Evolutionary conservation across 176 grass and related monocot genomes (phyloP).

Genomic region (Rhynchospora tenuis): DNA sequence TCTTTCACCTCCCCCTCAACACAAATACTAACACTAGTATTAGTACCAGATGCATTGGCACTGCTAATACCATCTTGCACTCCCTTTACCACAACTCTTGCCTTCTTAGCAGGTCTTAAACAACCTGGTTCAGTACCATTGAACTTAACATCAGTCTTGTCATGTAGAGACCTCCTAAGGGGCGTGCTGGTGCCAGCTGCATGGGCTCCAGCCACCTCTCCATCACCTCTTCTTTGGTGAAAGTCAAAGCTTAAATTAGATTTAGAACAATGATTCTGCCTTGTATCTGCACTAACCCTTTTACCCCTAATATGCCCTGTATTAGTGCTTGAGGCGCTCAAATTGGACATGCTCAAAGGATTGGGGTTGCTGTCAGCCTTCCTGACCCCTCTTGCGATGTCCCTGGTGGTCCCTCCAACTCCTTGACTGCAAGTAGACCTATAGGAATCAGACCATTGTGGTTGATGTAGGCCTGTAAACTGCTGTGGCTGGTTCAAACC

Average conservation of each 20-base stretch:
- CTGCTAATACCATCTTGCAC: background rate
- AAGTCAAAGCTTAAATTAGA: background rate
- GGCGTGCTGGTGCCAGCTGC: background rate
- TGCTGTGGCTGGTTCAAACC: too few relatives aligned
- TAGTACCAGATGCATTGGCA: background rate
- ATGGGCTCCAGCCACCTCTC: background rate
- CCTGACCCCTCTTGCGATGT: background rate
- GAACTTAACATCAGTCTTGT: background rate
- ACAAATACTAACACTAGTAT: background rate
- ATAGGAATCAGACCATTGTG: too few relatives aligned
- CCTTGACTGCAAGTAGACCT: slow-evolving; percentile 24
- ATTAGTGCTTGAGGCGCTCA: background rate
- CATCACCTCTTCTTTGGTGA: slow-evolving; percentile 1
- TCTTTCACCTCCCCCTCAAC: slow-evolving; percentile 31
- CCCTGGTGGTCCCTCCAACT: too few relatives aligned
- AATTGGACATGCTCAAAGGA: slow-evolving; percentile 9
- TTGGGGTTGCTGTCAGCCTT: slow-evolving; percentile 24
- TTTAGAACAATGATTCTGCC: background rate
- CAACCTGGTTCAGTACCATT: background rate
- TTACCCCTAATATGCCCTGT: background rate
- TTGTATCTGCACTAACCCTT: slow-evolving; percentile 12
- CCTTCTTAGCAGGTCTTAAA: background rate
- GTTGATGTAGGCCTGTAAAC: too few relatives aligned
- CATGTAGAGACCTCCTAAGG: background rate
- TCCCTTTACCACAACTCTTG: background rate